A percentile compares a stretch with the other conserved stretches of the same genome.
These are phyloP conservation scores for Calonectria henricotiae DNA, from an alignment of 2,329 filamentous ascomycete genomes.

Conservation along the genomic window DNA sequence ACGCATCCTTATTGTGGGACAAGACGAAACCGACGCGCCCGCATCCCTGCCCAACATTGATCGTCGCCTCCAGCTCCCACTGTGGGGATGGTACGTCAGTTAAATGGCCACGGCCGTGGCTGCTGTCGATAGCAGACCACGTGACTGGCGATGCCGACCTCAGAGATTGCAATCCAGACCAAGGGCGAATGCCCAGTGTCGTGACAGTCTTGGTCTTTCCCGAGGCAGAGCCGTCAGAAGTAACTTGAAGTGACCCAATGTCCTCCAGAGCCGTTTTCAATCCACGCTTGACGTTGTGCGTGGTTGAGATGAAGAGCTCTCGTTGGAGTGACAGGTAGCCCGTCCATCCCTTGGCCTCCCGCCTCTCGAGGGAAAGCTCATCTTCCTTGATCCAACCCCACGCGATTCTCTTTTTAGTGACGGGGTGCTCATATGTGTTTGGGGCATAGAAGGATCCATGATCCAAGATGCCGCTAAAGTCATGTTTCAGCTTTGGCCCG, in stretches of 20 bases:
- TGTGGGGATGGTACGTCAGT: slow-evolving; percentile 25
- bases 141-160: slow-evolving; percentile 36
- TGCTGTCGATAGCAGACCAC: slow-evolving; percentile 34
- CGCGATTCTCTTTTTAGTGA: slow-evolving; percentile 60
- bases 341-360: slow-evolving; percentile 66
- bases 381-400: slow-evolving; percentile 70
- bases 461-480: slow-evolving; percentile 65
- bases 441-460: slow-evolving; percentile 67
- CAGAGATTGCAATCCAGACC: slow-evolving; percentile 47
- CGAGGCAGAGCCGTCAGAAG: neutral
- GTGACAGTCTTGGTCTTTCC: slow-evolving; percentile 57
- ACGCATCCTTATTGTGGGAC: slow-evolving; percentile 50
- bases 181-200: slow-evolving; percentile 61
- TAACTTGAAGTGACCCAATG: slow-evolving; percentile 62
- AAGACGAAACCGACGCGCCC: slow-evolving; percentile 47
- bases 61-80: slow-evolving; percentile 51
- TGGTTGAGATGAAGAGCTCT: slow-evolving; percentile 60
- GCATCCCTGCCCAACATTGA: slow-evolving; percentile 39
- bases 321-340: slow-evolving; percentile 66
- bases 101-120: neutral
- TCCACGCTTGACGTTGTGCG: slow-evolving; percentile 58
- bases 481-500: slow-evolving; percentile 53
- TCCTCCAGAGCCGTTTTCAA: slow-evolving; percentile 57
- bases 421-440: slow-evolving; percentile 66
- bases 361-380: slow-evolving; percentile 62